A percentile compares a stretch with the other conserved stretches of the same genome.
These are phyloP conservation scores for Volvox reticuliferus DNA, from an alignment of 139 green algal species.

Conservation along the genomic window DNA sequence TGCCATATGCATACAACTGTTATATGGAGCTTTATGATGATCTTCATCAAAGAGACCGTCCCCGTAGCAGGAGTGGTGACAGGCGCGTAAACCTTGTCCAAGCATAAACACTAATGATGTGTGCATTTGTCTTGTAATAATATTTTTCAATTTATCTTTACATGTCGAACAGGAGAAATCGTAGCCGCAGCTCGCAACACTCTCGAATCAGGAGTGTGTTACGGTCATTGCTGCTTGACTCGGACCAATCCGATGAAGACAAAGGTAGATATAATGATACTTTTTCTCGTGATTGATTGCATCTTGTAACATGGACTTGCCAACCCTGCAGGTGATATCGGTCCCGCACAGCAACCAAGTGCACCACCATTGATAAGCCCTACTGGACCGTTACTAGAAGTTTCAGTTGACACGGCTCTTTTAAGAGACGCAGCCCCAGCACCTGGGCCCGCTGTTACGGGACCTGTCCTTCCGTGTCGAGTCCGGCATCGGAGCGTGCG, in stretches of 20 bases:
- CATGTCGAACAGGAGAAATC: not conserved
- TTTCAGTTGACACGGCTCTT: not conserved
- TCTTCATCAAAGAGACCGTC: not conserved
- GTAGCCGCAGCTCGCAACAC: conserved; percentile 33
- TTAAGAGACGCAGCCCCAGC: not conserved
- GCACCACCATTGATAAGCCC: not conserved
- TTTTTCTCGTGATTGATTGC: not conserved
- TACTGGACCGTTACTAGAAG: not conserved
- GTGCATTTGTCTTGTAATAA: not conserved
- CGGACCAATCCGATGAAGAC: conserved; percentile 1
- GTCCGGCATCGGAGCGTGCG: not conserved
- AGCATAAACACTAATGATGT: not conserved
- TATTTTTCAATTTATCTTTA: not conserved
- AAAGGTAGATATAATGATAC: not conserved
- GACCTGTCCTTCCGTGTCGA: not conserved
- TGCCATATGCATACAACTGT: not conserved
- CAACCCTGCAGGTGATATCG: not conserved
- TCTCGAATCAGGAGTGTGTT: not conserved
- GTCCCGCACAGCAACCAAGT: not conserved
- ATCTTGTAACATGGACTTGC: not conserved
- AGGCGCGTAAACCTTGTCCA: not conserved
- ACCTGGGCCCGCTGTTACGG: not conserved
- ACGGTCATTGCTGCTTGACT: conserved; percentile 8
- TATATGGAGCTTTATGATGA: not conserved
- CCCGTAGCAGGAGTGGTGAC: not conserved